phyloP scores from a whole-genome alignment of 1,139 yeast genomes.

The Saccharomyces hybrid region DNA sequence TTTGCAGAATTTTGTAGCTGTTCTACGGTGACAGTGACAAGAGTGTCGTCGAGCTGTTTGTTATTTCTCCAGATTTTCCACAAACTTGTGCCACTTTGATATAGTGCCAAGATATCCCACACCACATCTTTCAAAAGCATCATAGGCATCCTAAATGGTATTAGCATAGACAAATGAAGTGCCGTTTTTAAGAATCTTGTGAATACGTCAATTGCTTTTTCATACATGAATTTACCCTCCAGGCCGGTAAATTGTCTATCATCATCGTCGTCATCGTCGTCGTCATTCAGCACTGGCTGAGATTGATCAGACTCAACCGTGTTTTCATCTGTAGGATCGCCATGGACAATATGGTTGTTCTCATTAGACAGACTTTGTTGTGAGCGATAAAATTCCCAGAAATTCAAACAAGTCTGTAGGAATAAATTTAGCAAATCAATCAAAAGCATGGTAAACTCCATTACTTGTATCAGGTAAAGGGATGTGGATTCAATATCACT shows the following conservation, averaged over 20 bases:
- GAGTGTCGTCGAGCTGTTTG: slow-evolving; percentile 54
- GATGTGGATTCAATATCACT: slow-evolving; percentile 2
- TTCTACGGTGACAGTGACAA: slow-evolving; percentile 51
- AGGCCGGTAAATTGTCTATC: slow-evolving; percentile 37
- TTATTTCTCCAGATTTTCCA: slow-evolving; percentile 52
- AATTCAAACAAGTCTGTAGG: slow-evolving; percentile 39
- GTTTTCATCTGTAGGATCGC: background rate
- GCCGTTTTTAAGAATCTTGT: slow-evolving; percentile 39
- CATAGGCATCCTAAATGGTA: slow-evolving; percentile 51
- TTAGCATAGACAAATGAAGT: slow-evolving; percentile 46
- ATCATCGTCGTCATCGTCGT: slow-evolving; percentile 13
- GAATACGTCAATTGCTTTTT: slow-evolving; percentile 50
- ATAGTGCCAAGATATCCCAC: slow-evolving; percentile 43
- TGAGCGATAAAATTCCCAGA: slow-evolving; percentile 43
- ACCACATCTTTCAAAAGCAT: slow-evolving; percentile 62
- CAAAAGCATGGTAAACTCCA: slow-evolving; percentile 63
- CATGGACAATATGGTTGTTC: background rate
- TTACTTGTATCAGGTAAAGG: slow-evolving; percentile 46
- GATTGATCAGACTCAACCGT: slow-evolving; percentile 11
- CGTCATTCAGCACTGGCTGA: slow-evolving; percentile 3
- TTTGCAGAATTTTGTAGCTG: slow-evolving; percentile 56
- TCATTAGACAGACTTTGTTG: slow-evolving; percentile 5
- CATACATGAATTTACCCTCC: slow-evolving; percentile 62
- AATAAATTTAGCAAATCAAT: slow-evolving; percentile 40
- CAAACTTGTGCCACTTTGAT: slow-evolving; percentile 46